A percentile compares a stretch with the other conserved stretches of the same genome.
Conservation (phyloP, 108 stramenopile species). For the Mediolabrus comicus region DNA sequence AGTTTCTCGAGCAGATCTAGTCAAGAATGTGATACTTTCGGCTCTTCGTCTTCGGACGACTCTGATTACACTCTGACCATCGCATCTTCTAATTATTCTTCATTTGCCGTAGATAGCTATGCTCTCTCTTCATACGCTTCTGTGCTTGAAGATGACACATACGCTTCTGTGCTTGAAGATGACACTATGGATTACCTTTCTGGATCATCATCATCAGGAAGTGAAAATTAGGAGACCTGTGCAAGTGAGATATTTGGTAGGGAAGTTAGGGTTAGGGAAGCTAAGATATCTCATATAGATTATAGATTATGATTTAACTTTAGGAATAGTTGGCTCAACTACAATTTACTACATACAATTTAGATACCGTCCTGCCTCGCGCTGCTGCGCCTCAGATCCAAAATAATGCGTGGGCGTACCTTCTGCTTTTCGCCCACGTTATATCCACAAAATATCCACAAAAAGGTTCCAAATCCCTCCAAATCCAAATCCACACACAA, state of each 20-base stretch:
- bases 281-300: too few species aligned
- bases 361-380: too few species aligned
- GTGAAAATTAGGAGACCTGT: not conserved
- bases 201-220: not conserved
- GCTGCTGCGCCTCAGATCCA: too few species aligned
- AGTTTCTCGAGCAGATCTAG: not conserved
- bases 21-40: not conserved
- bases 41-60: not conserved
- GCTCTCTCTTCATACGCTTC: not conserved
- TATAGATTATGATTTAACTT: too few species aligned
- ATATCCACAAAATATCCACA: too few species aligned
- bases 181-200: not conserved
- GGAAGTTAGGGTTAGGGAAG: not conserved
- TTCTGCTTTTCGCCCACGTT: too few species aligned
- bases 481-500: too few species aligned
- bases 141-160: not conserved
- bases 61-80: not conserved
- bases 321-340: too few species aligned
- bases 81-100: not conserved
- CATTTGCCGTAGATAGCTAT: not conserved
- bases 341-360: too few species aligned
- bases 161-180: not conserved
- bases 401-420: too few species aligned
- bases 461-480: too few species aligned
- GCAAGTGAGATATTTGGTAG: not conserved